Evolutionary conservation across 768 basidiomycete genomes (phyloP).

Genomic region (Phanerochaete sordida): DNA sequence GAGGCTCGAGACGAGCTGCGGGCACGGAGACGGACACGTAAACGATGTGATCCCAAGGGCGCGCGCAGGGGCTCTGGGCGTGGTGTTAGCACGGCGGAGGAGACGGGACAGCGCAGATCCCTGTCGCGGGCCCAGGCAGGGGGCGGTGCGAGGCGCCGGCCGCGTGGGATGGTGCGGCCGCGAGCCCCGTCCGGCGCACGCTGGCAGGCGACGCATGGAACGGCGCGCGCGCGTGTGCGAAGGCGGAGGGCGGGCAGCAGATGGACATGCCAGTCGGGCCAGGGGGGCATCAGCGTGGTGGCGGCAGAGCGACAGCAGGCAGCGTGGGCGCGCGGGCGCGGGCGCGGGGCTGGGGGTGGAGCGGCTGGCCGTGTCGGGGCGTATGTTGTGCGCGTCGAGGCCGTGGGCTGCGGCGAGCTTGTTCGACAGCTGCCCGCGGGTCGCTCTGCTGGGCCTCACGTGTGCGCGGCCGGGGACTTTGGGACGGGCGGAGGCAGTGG

Average conservation of each 20-base stretch:
- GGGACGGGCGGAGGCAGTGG: not conserved
- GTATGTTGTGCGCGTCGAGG: no score
- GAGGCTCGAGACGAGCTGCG: not conserved
- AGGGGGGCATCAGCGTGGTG: not conserved
- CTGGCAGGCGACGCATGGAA: no score
- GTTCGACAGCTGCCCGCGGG: not conserved
- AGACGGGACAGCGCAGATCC: not conserved
- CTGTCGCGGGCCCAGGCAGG: not conserved
- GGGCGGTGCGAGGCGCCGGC: not conserved
- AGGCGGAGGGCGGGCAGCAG: no score
- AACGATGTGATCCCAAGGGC: not conserved
- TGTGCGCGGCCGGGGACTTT: not conserved
- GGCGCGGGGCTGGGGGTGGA: no score
- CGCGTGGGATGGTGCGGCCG: not conserved
- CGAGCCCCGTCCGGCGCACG: not conserved
- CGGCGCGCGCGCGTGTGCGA: no score
- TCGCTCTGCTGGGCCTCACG: not conserved
- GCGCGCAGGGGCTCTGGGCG: not conserved
- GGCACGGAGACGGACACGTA: not conserved
- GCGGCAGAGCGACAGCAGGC: not conserved
- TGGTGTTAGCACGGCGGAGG: constrained; percentile 1
- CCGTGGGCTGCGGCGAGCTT: not conserved
- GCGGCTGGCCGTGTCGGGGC: no score
- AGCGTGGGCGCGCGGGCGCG: no score
- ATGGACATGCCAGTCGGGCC: no score